Percentiles rank a stretch among this genome's conserved stretches.
Evolutionary conservation across 148 eudicot genomes (phyloP).

Genomic region (Bassia scoparia): DNA sequence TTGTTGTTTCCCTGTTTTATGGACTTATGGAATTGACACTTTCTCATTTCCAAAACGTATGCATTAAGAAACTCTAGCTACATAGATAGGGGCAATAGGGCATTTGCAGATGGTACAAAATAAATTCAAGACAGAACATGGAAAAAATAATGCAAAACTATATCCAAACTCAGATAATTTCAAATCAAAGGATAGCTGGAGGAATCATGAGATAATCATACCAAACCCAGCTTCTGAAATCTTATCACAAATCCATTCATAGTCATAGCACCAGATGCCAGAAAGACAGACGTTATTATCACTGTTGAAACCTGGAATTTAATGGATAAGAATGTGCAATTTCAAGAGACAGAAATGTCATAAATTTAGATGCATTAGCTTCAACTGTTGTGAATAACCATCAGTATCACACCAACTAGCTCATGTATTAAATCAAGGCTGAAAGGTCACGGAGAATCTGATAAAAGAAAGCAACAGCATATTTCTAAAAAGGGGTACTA

Average conservation of each 20-base stretch:
- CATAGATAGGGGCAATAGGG: no score
- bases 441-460: background rate
- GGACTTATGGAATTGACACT: no score
- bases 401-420: background rate
- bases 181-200: slow-evolving; percentile 2
- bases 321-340: slow-evolving; percentile 2
- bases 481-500: background rate
- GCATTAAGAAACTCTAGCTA: no score
- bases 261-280: slow-evolving; percentile 91
- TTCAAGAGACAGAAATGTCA: background rate
- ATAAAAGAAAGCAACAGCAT: background rate
- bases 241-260: slow-evolving; percentile 93
- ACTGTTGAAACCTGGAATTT: slow-evolving; percentile 77
- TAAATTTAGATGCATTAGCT: background rate
- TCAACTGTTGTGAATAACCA: background rate
- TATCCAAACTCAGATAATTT: background rate
- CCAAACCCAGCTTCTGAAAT: slow-evolving; percentile 94
- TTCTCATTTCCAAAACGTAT: no score
- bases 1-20: no score
- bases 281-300: slow-evolving; percentile 62
- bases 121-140: no score
- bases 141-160: background rate
- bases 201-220: slow-evolving; percentile 25
- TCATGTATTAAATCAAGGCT: background rate
- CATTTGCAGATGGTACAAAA: no score